A percentile compares a stretch with the other conserved stretches of the same genome.
These are phyloP conservation scores for Apiotrichum gamsii DNA, from an alignment of 1,284 basidiomycete genomes.

Conservation along the genomic window DNA sequence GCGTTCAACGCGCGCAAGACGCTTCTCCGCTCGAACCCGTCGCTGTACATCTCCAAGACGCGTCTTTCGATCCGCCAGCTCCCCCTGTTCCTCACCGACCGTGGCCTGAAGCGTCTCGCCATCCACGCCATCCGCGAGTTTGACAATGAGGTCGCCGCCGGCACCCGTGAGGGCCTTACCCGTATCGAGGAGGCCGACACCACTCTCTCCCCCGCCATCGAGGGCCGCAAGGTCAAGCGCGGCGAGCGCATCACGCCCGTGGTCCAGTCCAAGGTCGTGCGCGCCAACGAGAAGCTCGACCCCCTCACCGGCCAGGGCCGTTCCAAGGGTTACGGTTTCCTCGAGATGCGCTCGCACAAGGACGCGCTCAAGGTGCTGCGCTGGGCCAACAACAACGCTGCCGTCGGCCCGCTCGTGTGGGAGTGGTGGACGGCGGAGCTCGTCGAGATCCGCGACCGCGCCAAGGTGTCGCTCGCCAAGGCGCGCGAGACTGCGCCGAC, in stretches of 20 bases:
- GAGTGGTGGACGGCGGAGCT: conserved; percentile 80
- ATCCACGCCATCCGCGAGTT: conserved; percentile 74
- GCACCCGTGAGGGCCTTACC: conserved; percentile 58
- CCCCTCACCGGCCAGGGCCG: conserved; percentile 76
- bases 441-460: conserved; percentile 58
- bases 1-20: conserved; percentile 76
- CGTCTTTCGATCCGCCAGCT: conserved; percentile 89
- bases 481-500: conserved; percentile 6
- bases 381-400: conserved; percentile 86
- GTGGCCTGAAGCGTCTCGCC: conserved; percentile 79
- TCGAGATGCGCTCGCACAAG: conserved; percentile 80
- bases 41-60: conserved; percentile 87
- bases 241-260: conserved; percentile 56
- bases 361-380: conserved; percentile 86
- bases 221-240: conserved; percentile 47
- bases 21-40: conserved; percentile 81
- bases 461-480: conserved; percentile 49
- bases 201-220: conserved; percentile 43
- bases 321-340: conserved; percentile 90
- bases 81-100: conserved; percentile 82
- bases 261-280: conserved; percentile 80
- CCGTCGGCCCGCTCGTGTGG: conserved; percentile 59
- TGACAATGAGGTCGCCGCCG: conserved; percentile 67
- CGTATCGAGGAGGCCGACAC: conserved; percentile 63
- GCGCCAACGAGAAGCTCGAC: conserved; percentile 73